A percentile compares a stretch with the other conserved stretches of the same genome.
phyloP scores from a whole-genome alignment of 495 filamentous ascomycete species.

The Penicillium bialowiezense region DNA sequence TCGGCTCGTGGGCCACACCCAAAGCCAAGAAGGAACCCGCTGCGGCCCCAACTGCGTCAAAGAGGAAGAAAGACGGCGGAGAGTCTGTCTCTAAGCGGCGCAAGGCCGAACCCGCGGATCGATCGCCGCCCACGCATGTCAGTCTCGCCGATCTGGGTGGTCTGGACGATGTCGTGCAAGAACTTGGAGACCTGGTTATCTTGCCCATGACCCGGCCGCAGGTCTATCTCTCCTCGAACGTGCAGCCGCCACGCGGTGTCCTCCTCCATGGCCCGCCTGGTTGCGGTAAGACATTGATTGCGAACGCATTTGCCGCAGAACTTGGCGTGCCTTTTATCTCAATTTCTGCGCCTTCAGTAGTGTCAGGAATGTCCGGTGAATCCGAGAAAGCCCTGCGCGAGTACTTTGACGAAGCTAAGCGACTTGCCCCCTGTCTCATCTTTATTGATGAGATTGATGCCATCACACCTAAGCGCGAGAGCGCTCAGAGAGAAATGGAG shows the following conservation, averaged over 20 bases:
- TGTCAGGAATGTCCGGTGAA: constrained; percentile 94
- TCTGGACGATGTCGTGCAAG: constrained; percentile 71
- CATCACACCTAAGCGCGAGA: constrained; percentile 91
- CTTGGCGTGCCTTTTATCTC: constrained; percentile 84
- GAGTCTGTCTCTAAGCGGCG: constrained; percentile 68
- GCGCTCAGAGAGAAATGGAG: constrained; percentile 95
- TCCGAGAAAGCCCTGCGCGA: constrained; percentile 93
- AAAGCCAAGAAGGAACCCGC: constrained; percentile 37
- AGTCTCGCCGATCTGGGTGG: constrained; percentile 82
- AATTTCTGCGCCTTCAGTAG: constrained; percentile 82
- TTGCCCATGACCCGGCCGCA: constrained; percentile 74
- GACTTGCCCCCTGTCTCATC: constrained; percentile 83
- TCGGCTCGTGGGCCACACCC: constrained; percentile 62
- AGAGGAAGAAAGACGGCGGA: constrained; percentile 57
- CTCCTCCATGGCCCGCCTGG: constrained; percentile 90
- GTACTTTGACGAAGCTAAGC: constrained; percentile 83
- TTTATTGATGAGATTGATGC: constrained; percentile 98
- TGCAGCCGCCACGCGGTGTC: constrained; percentile 80
- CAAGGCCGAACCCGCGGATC: constrained; percentile 57
- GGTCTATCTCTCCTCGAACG: constrained; percentile 56
- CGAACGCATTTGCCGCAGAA: constrained; percentile 83
- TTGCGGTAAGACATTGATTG: constrained; percentile 93
- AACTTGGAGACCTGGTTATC: constrained; percentile 77
- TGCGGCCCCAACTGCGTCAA: constrained; percentile 31
- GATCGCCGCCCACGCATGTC: constrained; percentile 70